Evolutionary conservation across 1,284 basidiomycete genomes (phyloP).

Genomic region (Boletus nobilissimus): DNA sequence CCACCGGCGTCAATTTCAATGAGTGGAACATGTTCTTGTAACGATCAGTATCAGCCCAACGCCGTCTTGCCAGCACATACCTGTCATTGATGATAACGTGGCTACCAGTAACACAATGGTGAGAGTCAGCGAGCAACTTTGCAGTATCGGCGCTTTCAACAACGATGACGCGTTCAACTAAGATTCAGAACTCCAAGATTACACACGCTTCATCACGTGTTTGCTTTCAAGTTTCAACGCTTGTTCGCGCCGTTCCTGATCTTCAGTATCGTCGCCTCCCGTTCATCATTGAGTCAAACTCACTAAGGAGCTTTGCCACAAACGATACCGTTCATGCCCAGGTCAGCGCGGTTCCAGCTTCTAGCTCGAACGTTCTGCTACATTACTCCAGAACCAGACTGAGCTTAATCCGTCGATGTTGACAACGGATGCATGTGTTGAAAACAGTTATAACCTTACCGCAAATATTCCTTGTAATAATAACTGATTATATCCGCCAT

Average conservation of each 20-base stretch:
- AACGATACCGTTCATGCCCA: slow-evolving; percentile 80
- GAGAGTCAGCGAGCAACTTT: no score
- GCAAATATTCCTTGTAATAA: not conserved
- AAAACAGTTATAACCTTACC: slow-evolving; percentile 50
- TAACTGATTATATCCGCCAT: not conserved
- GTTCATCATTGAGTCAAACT: no score
- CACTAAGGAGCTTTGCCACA: slow-evolving; percentile 71
- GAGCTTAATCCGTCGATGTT: slow-evolving; percentile 83
- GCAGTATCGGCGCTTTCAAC: no score
- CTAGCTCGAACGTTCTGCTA: slow-evolving; percentile 46
- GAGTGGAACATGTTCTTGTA: not conserved
- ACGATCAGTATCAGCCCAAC: not conserved
- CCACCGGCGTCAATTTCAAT: not conserved
- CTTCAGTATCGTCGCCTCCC: no score
- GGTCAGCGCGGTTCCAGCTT: slow-evolving; percentile 39
- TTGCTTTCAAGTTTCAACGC: no score
- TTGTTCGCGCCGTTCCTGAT: no score
- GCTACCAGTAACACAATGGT: no score
- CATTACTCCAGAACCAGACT: slow-evolving; percentile 70
- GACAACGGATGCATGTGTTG: slow-evolving; percentile 84
- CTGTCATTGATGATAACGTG: not conserved
- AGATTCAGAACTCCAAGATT: no score
- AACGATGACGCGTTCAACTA: no score
- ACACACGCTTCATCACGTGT: no score
- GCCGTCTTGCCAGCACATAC: not conserved